Base-by-base conservation (phyloP, 1,284 basidiomycete genomes). In the Pseudozyma sp. region DNA sequence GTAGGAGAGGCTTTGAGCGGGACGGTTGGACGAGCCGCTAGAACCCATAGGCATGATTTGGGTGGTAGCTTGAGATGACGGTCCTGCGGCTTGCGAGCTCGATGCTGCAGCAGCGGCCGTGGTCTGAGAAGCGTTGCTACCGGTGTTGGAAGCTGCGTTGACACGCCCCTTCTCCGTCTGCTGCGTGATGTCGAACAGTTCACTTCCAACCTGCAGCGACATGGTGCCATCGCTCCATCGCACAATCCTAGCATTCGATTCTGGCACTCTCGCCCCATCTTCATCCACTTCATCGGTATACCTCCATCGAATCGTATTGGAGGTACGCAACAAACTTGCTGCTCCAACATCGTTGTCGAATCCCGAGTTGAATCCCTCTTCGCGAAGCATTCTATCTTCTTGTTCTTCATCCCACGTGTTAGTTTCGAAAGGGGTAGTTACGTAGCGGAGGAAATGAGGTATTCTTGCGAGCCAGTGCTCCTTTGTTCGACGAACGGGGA, bases 141-240 rank as follows among this genome's bases (percentile, higher is more conserved):
- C 71, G 16, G 71, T 74, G 52, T 74, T 66, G 55, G 56, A 36
- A 36, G 53, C 50, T n/a, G 61, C 52, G 1, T 62, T 65, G 35
- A 78, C 66, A 5, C 70, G 66, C 1, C 72, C 76, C 47, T 64
- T 59, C 51, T 83, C 77, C n/a, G 69, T 64, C 44, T 78, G 70
- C 43, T 71, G 69, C 4, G 73, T 74, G 64, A 97, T 91, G 86
- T 97, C 94, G 85, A 95, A 95, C 6, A 95, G 88, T 81, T 97
- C 95, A 85, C 67, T 92, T 53, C 95, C 94, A 59, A 97, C 87
- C 74, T 92, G 91, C 40, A 97, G 88, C 79, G 93, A 94, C 72
- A 93, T 87, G 14, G 91, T 89, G 31, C 94, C 94, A 82, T 97
- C 95, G 21, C 93, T 95, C 94, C 94, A 97, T 9, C 91, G 90